A percentile compares a stretch with the other conserved stretches of the same genome.
Conservation (phyloP, 345 rosid species). For the Corchorus capsularis region DNA sequence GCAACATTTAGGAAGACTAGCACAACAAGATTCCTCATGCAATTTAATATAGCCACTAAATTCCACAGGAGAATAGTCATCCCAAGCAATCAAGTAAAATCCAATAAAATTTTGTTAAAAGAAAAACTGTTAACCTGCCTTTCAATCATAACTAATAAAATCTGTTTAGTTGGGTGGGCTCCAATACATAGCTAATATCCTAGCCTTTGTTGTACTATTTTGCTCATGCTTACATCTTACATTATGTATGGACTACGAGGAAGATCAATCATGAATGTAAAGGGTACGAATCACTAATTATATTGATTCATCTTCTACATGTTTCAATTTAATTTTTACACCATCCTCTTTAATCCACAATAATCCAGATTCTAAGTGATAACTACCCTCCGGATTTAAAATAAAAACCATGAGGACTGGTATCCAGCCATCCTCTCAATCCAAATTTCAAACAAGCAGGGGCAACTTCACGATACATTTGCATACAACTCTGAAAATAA, state of each 20-base stretch:
- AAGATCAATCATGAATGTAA: conserved; percentile 6
- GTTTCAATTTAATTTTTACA: not conserved
- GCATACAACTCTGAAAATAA: not conserved
- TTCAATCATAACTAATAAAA: not conserved
- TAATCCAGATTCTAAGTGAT: not conserved
- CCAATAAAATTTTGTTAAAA: not conserved
- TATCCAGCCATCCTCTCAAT: not conserved
- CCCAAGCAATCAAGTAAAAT: conserved; percentile 8
- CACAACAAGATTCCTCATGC: not conserved
- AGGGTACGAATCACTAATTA: not conserved
- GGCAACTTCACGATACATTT: not conserved
- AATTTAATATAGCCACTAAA: not conserved
- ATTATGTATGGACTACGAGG: not conserved
- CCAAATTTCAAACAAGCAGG: not conserved
- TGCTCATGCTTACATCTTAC: not conserved
- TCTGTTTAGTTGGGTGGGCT: too few relatives aligned
- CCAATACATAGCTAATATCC: not conserved
- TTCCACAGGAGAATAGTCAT: not conserved
- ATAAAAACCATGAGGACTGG: not conserved
- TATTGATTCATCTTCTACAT: not conserved
- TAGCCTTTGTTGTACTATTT: not conserved
- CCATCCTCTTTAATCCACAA: not conserved
- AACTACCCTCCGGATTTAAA: conserved; percentile 1
- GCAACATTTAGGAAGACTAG: not conserved
- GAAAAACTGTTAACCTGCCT: not conserved